Evolutionary conservation across 2,329 filamentous ascomycete genomes (phyloP), one percentile per base, ranked within the genome.

Genomic region (Diplodia scrobiculata): DNA sequence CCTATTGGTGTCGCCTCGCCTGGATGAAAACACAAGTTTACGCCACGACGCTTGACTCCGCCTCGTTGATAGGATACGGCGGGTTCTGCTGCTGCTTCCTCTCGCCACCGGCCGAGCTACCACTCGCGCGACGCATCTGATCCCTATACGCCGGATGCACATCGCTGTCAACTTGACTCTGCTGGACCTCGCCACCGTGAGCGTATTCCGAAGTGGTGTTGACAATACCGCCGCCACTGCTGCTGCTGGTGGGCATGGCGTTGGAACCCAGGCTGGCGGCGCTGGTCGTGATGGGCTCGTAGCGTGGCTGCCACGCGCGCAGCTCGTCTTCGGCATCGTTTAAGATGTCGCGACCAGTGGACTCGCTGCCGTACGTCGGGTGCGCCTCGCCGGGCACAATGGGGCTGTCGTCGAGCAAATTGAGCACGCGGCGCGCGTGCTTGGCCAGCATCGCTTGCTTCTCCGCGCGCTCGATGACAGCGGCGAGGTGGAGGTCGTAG

Each of bases 381-480:
- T 89, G 88, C 17, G 83, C 78, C 75, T 97, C 92, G 55, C 95
- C 95, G 1, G 94, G 94, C 0, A 96, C 89, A 34, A 97, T 87
- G 0, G 95, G 92, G 0, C 89, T 89, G 76, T 97, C 94, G 72
- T 99, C 95, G 11, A 99, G 86, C 47, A 96, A 85, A 71, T 90
- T 88, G 66, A 99, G 78, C 41, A 99, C 85, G 51, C 92, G 88
- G 65, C 92, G 90, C 21, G 92, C 94, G 76, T 98, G 93, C 73
- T 91, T 91, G 66, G 95, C 94, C 17, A 99, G 86, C 68, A 99
- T 91, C 72, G 94, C 91, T 77, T 99, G 95, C 82, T 98, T 98
- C 82, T 98, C 95, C 27, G 92, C 92, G 36, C 94, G 90, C 82
- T 99, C 95, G 72, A 99, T 96, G 21, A 92, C 91, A 67, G 93